A percentile compares a stretch with the other conserved stretches of the same genome.
Conservation (phyloP, 108 stramenopile species). For the Phaeodactylum tricornutum region DNA sequence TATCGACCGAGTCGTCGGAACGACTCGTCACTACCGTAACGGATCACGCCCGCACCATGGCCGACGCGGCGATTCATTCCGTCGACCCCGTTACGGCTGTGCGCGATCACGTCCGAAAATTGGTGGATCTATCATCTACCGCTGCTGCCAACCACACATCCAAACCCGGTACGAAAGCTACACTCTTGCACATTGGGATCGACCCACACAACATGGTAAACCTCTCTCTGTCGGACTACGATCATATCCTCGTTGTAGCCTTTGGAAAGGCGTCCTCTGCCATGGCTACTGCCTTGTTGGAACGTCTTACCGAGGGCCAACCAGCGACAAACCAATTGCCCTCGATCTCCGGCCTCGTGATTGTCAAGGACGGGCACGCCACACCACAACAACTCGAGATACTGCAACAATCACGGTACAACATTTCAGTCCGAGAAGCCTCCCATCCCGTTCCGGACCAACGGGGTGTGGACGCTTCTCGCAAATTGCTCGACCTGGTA, state of each 20-base stretch:
- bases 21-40: conserved; percentile 36
- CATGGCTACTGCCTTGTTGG: conserved; percentile 57
- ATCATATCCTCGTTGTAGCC: conserved; percentile 45
- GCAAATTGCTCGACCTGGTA: conserved; percentile 41
- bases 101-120: not conserved
- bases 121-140: no score
- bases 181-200: conserved; percentile 15
- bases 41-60: conserved; percentile 45
- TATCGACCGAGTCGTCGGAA: not conserved
- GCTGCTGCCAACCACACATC: not conserved
- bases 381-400: conserved; percentile 37
- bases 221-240: conserved; percentile 49
- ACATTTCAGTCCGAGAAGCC: conserved; percentile 43
- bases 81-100: conserved; percentile 59
- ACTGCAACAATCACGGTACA: conserved; percentile 24
- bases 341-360: conserved; percentile 43
- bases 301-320: conserved; percentile 19
- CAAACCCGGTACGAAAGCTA: conserved; percentile 6
- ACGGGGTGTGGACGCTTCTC: conserved; percentile 47
- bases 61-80: conserved; percentile 48
- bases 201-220: no score
- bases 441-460: conserved; percentile 80
- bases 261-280: conserved; percentile 81
- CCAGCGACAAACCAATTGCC: not conserved
- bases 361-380: conserved; percentile 82